Base-by-base conservation (phyloP, 164 flowering plant species). In the Liriodendron chinense region DNA sequence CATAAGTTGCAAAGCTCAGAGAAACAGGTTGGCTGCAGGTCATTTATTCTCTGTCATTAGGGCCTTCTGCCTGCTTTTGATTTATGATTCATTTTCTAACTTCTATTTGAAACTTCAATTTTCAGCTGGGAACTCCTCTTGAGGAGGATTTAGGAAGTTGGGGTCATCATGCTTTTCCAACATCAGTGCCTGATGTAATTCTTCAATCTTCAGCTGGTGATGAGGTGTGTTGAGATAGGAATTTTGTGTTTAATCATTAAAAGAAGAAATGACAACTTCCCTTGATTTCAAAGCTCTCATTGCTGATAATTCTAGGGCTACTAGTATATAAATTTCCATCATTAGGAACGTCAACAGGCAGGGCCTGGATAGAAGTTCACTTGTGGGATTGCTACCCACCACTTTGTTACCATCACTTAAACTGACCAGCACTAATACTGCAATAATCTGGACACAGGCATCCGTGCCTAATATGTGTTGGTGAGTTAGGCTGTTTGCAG, bases 141-240 rank as follows among this genome's bases (percentile, higher is more conserved):
- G 98, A 96, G 81, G 98, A 96, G 81, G 99, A 96, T 85, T 81
- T 96, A 72, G 85, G 85, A 68, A 92, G 86, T 78, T 96, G 99
- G 98, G 98, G 97, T 26, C 99, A 96, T 88, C 98, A 96, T 84
- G 80, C 75, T 74, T 73, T 22, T 75, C 67, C 98, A 65, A 76
- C 86, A 24, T 80, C 98, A 9, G 97, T 96, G 47, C 99, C 99
- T 76, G 99, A 96, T 86, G 70, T 82, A 72, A 89, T 90, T 75
- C 79, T 96, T 61, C 97, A 91, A 85, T 94, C 97, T 79, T 89
- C 99, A 64, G 98, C 98, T 65, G 98, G 99, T 69, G 90, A 94
- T 62, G 97, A 96, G 96, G 98, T 94, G 56, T 65, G 87, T 24
- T 64, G 43, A 20, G 16, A 18, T 25, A 56, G 43, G 22, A 50